Evolutionary conservation across 164 flowering plant species (phyloP).

Genomic region (Protea cynaroides): DNA sequence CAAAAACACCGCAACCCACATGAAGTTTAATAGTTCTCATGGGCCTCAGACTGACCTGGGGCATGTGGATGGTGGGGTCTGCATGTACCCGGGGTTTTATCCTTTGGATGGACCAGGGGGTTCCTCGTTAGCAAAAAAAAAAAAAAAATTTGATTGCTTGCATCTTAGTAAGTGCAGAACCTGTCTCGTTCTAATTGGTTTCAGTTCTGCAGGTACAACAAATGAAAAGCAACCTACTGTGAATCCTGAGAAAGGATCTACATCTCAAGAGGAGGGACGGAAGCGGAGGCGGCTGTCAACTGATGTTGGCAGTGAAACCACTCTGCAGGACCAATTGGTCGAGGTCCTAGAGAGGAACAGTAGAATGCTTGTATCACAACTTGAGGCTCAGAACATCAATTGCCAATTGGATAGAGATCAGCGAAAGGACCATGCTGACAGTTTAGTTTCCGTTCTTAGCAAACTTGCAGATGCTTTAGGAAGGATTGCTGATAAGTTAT

Average conservation of each 20-base stretch:
- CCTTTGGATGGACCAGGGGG: too few relatives aligned
- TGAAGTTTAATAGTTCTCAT: too few relatives aligned
- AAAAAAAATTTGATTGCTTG: too few relatives aligned
- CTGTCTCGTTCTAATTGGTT: neutral
- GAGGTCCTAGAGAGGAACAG: conserved; percentile 60
- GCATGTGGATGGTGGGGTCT: too few relatives aligned
- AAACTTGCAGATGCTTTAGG: conserved; percentile 84
- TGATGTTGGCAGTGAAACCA: conserved; percentile 30
- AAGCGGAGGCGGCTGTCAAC: conserved; percentile 46
- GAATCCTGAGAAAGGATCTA: conserved; percentile 45
- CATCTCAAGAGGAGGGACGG: conserved; percentile 50
- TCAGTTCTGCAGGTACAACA: conserved; percentile 28
- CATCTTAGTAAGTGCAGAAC: neutral
- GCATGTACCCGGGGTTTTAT: too few relatives aligned
- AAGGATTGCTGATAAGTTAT: conserved; percentile 75
- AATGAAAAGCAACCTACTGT: conserved; percentile 34
- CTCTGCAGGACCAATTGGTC: conserved; percentile 45
- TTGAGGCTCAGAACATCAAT: conserved; percentile 66
- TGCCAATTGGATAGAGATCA: conserved; percentile 61
- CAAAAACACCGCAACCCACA: too few relatives aligned
- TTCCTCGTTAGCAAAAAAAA: too few relatives aligned
- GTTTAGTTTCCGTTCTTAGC: conserved; percentile 56
- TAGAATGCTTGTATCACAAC: conserved; percentile 48
- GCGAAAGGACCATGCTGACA: conserved; percentile 46
- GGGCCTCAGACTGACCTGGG: too few relatives aligned